Evolutionary conservation across 2,329 filamentous ascomycete genomes (phyloP).

Genomic region (Beauveria scarabaeidicola): DNA sequence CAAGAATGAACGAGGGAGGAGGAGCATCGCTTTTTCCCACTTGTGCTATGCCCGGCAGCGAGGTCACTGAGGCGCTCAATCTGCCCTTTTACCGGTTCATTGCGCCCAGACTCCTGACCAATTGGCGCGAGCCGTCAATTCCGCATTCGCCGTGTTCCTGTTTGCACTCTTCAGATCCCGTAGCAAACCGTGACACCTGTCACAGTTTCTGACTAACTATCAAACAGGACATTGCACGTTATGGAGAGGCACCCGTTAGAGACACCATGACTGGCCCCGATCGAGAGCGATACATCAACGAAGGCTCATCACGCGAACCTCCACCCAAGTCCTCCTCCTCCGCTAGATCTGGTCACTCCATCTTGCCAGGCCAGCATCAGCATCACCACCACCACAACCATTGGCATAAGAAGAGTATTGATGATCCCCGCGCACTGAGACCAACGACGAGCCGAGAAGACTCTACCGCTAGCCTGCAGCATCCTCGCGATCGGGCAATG

Average conservation of each 20-base stretch:
- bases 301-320: constrained; percentile 36
- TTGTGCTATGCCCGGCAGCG: neutral
- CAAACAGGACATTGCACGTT: constrained; percentile 61
- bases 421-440: constrained; percentile 56
- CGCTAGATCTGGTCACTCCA: constrained; percentile 46
- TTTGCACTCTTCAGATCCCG: neutral
- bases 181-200: constrained; percentile 8
- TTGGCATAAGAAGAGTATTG: constrained; percentile 62
- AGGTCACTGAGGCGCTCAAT: neutral
- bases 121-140: constrained; percentile 5
- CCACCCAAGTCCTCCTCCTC: constrained; percentile 57
- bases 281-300: constrained; percentile 55
- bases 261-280: constrained; percentile 61
- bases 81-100: constrained; percentile 7
- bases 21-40: constrained; percentile 16
- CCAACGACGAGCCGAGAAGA: constrained; percentile 73
- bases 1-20: neutral
- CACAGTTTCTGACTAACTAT: constrained; percentile 16
- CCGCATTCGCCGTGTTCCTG: neutral
- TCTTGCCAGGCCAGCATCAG: constrained; percentile 42
- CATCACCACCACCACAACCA: constrained; percentile 44
- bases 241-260: constrained; percentile 69
- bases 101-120: constrained; percentile 6
- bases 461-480: constrained; percentile 42
- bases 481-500: constrained; percentile 44